Evolutionary conservation across 192 early-diverging fungal genomes (phyloP), one percentile per base, ranked within the genome.

Genomic region (Radiomyces spectabilis): DNA sequence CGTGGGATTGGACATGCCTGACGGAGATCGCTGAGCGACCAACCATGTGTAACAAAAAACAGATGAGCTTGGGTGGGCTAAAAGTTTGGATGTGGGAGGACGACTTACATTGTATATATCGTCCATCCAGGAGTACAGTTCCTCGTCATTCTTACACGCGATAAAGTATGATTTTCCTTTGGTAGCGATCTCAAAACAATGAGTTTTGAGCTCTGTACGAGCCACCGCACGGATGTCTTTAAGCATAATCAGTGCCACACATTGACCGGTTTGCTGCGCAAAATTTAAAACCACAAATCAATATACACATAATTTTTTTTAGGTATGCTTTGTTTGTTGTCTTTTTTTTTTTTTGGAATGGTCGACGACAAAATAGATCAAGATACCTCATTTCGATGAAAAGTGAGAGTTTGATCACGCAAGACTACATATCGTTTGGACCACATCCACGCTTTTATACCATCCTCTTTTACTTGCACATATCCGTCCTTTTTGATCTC

Each of bases 71-170:
- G n/a, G n/a, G n/a, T n/a, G n/a, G n/a, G n/a, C n/a, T n/a, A n/a
- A n/a, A n/a, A n/a, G n/a, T n/a, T n/a, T n/a, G n/a, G n/a, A n/a
- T n/a, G n/a, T n/a, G n/a, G n/a, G n/a, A n/a, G 13, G 50, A 38
- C 33, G 5, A 44, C 62, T 51, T 68, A 89, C 87, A 60, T 85
- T 85, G 71, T 97, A 97, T 70, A 99, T 91, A 60, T 92, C 87
- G 55, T 97, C 94, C 81, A 97, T 91, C 96, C 96, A 99, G 25
- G 87, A 85, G 69, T 99, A 99, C 22, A 99, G 76, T 61, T 99
- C 94, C 62, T 95, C 92, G 64, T 99, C 96, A 55, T 85, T 93
- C 58, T 84, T 86, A 67, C 91, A 94, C n/a, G 90, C 82, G 27
- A 99, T 75, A 66, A 84, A 94, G 68, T 91, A 94, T 37, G 84